Evolutionary conservation across 805 yeast genomes (phyloP), one percentile per base, ranked within the genome.

Genomic region (Metschnikowia henanensis): DNA sequence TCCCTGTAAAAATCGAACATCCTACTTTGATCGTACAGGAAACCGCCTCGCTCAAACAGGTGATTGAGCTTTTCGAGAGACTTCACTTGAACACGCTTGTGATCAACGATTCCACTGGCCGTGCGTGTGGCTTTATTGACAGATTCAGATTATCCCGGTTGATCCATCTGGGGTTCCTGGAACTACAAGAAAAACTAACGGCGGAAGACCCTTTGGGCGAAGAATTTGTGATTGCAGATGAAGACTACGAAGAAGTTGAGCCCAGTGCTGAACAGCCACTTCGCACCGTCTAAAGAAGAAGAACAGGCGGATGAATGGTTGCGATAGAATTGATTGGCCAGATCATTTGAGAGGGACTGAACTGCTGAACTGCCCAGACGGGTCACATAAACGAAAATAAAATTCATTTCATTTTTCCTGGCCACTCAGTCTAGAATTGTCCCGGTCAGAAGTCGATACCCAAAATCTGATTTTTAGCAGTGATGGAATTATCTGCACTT

Each of bases 11-110:
- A 16, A 20, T 42, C 18, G 49, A 49, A 26, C 38, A 54, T 19
- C 52, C 61, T 3, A 55, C 55, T 16, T 49, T 67, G 12, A 51
- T 61, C 1, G 50, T 65, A 21, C 65, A 65, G 45, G 65, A 62
- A 31, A 40, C 47, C 18, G 59, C 68, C 1, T 65, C 74, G 2
- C 47, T 64, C 13, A 52, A 65, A 8, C 55, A 64, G 17, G 59
- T 66, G 10, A 41, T 71, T 16, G 73, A 70, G 45, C 52, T 60
- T 12, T 70, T 70, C 47, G 75, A 71, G 43, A 64, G 68, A 35
- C 53, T 71, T 34, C 61, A 64, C 37, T 45, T 69, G 50, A 71
- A 71, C 55, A 62, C 65, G 45, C 53, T 66, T 13, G 57, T 67
- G 1, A 56, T 71, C 12, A 47, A 53, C 45, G 59, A 50, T 35